Evolutionary conservation across 169 alveolate genomes (phyloP), one percentile per base, ranked within the genome.

Genomic region (Eimeria maxima): DNA sequence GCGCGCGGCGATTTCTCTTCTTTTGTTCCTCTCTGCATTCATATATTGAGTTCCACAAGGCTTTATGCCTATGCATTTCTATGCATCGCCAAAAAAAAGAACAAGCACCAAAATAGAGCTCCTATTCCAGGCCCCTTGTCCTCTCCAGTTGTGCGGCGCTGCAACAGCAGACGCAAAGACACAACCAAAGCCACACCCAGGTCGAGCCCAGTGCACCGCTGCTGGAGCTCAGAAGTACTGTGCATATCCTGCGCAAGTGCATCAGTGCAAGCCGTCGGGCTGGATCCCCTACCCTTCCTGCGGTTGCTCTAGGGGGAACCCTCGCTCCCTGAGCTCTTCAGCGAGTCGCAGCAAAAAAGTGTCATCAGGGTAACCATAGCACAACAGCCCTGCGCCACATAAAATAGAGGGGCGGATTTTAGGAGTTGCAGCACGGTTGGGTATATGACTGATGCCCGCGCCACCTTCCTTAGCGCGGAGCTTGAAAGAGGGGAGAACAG

Each of bases 301-400:
- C 7, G 55, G 24, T 27, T 18, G 65, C 67, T 78, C 89, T 16
- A 78, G 27, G 4, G 89, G 89, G 22, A 78, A 78, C 20, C 89
- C 89, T 1, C 89, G 89, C 67, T 33, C 89, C n/a, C 63, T 78
- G 63, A 78, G 89, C 24, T 78, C 89, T 67, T 78, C 89, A n/a
- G 60, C 89, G 47, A 78, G 44, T 10, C 89, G 60, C 55, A 53
- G 22, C 44, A 78, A 53, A 45, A 78, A 78, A 11, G 89, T 78
- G 60, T 78, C 89, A n/a, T 78, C 89, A 20, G 89, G 89, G 89
- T 78, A 78, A 6, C 89, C 89, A 22, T 78, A 78, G 20, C 55
- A 67, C 67, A 78, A 29, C 44, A 78, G n/a, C 27, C 89, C 89
- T 78, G 89, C 42, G 74, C 33, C 74, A 65, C 14, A 24, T n/a